Base-by-base conservation (phyloP, 345 rosid species). In the Cardamine chenopodiifolia region DNA sequence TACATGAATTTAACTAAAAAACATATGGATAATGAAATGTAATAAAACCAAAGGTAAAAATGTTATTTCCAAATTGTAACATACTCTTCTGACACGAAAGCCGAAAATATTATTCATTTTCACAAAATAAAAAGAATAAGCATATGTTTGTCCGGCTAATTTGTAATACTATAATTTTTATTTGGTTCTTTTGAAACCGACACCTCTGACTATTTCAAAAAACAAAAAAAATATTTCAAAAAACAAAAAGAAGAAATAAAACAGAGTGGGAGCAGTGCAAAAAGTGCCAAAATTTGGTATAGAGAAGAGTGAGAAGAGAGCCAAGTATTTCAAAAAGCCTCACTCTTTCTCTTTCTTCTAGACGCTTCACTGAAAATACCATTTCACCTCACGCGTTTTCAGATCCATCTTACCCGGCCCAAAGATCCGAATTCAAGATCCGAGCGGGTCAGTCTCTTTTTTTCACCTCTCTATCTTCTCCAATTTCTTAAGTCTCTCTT, bases 301-400 rank as follows among this genome's bases (percentile, higher is more conserved):
- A 45, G 72, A 55, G 78, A 74, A 74, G 72, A 65, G 78, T 74
- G 78, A 45, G 72, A 74, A 74, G 66, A 34, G 78, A 66, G 78
- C 66, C 66, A 74, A 66, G 66, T 32, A 74, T 66, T 57, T 66
- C 26, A 15, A 15, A 52, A 74, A 65, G 28, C 12, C 26, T 18
- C 39, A 55, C 28, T 73, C 64, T 73, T 42, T 63, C 56, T 29
- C 57, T 73, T 73, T 73, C 64, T 73, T 65, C 71, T 31, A 31
- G 32, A 45, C 53, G 5, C 26, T 61, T 40, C 35, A 8, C 23
- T 71, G 48, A 71, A 8, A 62, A 72, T 20, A 35, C 31, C 62
- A 13, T 44, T 52, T 29, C 28, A 73, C 54, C 77, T 39, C 70
- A 72, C 76, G 55, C 70, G 70, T 32, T 72, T 72, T 40, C 35